A percentile compares a stretch with the other conserved stretches of the same genome.
These are phyloP conservation scores for Vicia villosa DNA, from an alignment of 306 rosid genomes.

Conservation along the genomic window DNA sequence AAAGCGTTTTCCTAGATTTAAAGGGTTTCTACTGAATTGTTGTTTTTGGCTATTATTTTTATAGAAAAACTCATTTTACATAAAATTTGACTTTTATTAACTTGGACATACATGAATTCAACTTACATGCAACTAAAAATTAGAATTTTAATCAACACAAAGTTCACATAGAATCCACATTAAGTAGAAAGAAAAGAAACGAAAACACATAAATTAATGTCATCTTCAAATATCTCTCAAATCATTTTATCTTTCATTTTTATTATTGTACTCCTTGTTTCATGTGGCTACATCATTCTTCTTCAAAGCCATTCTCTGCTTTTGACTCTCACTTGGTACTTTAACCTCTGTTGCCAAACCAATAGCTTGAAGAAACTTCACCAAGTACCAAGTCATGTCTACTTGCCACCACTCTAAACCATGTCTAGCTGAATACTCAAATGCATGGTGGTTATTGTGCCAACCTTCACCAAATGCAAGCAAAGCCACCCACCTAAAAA, in stretches of 20 bases:
- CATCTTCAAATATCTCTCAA: neutral
- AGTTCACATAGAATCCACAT: too few relatives aligned
- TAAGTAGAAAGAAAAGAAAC: too few relatives aligned
- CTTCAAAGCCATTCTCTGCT: slow-evolving; percentile 60
- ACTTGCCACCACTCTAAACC: slow-evolving; percentile 93
- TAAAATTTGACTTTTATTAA: too few relatives aligned
- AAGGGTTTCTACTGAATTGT: too few relatives aligned
- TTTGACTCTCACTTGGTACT: slow-evolving; percentile 60
- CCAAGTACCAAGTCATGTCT: slow-evolving; percentile 87
- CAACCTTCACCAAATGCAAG: slow-evolving; percentile 96
- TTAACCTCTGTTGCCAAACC: slow-evolving; percentile 85
- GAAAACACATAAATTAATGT: neutral
- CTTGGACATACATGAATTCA: too few relatives aligned
- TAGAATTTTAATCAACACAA: too few relatives aligned
- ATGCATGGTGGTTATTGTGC: slow-evolving; percentile 96
- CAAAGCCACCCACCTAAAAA: slow-evolving; percentile 81
- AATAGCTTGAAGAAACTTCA: slow-evolving; percentile 62
- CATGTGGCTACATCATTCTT: slow-evolving; percentile 34
- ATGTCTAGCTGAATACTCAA: slow-evolving; percentile 88
- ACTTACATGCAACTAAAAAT: too few relatives aligned
- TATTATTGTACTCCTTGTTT: neutral
- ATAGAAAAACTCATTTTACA: too few relatives aligned
- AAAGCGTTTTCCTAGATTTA: too few relatives aligned
- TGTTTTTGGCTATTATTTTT: too few relatives aligned
- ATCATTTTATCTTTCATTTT: neutral